These are phyloP conservation scores for Neonothopanus nambi DNA, from an alignment of 1,284 basidiomycete species.

Conservation along the genomic window DNA sequence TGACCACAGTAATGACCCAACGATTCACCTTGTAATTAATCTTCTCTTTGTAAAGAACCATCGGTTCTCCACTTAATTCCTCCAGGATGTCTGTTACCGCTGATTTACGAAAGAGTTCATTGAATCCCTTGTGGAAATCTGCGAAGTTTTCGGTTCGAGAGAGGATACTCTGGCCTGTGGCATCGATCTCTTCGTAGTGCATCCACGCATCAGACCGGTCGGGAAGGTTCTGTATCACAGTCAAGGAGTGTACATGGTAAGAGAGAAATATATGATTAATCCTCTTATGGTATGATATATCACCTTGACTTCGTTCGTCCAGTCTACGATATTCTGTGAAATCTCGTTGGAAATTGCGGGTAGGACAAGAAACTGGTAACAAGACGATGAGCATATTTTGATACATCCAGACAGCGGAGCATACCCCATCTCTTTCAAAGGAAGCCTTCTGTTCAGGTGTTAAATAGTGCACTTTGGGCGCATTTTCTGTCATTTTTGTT, in stretches of 20 bases:
- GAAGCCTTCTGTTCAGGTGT: slow-evolving; percentile 14
- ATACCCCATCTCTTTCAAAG: slow-evolving; percentile 19
- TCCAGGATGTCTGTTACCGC: slow-evolving; percentile 11
- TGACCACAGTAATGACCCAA: too few species aligned
- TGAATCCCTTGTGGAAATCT: slow-evolving; percentile 19
- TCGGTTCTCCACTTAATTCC: slow-evolving; percentile 18
- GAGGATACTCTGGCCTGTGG: slow-evolving; percentile 13
- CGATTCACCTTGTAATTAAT: slow-evolving; percentile 24
- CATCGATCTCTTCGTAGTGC: slow-evolving; percentile 21
- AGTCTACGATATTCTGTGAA: slow-evolving; percentile 14
- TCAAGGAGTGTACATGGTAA: not conserved
- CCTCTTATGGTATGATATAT: not conserved
- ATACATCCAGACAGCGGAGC: not conserved
- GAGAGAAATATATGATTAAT: not conserved
- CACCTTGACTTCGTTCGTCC: slow-evolving; percentile 22
- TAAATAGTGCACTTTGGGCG: not conserved
- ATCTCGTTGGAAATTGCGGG: slow-evolving; percentile 11
- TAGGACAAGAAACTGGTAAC: slow-evolving; percentile 17
- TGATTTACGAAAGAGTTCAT: slow-evolving; percentile 16
- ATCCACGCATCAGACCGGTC: slow-evolving; percentile 19
- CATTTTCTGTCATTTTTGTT: too few species aligned
- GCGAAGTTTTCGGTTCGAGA: slow-evolving; percentile 21
- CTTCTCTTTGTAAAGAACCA: slow-evolving; percentile 23
- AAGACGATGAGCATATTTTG: not conserved
- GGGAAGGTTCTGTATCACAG: slow-evolving; percentile 13